Base-by-base conservation (phyloP, 148 eudicot genomes). In the Chenopodium quinoa region DNA sequence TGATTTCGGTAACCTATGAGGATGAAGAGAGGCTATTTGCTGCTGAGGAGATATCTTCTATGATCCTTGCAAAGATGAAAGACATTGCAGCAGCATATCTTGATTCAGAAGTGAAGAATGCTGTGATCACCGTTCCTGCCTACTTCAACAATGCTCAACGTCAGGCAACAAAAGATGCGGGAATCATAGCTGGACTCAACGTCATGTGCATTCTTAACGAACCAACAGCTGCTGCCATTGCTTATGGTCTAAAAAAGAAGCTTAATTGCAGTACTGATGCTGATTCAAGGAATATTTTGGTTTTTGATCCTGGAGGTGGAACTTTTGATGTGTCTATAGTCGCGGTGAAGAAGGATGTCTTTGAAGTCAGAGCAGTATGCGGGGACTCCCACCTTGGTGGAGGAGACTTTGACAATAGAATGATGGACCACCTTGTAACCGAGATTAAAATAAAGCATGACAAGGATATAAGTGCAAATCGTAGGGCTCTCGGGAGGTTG, bases 151-250 rank as follows among this genome's bases (percentile, higher is more conserved):
- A 71, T 10, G 7, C 20, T 0, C 75, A 71, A 9, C 50, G 75
- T 8, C 75, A 71, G n/a, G 75, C 75, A 44, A 71, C 75, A 9
- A 71, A 40, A 44, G 75, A 71, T n/a, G 75, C 75, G 0, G 75
- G 76, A 7, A 7, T 10, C 7, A 58, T 79, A 14, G 82, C 82
- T 7, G 82, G 76, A 23, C 76, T 79, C 0, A 79, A 71, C 17
- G 76, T 79, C 7, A 6, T 79, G n/a, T 76, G 82, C 0, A 58
- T 79, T 11, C 40, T 79, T 31, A 79, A 56, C 5, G 82, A 79
- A 37, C 82, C 82, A 58, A 79, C 82, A 2, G 82, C 82, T 56
- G 82, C 76, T 79, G 76, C 82, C 3, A 56, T 79, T 37, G 82
- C 82, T 8, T 79, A 68, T 68, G 81, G 81, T 7, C 25, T 78